A percentile compares a stretch with the other conserved stretches of the same genome.
These are phyloP conservation scores for Phytophthora capsici DNA, from an alignment of 352 stramenopile species.

Conservation along the genomic window DNA sequence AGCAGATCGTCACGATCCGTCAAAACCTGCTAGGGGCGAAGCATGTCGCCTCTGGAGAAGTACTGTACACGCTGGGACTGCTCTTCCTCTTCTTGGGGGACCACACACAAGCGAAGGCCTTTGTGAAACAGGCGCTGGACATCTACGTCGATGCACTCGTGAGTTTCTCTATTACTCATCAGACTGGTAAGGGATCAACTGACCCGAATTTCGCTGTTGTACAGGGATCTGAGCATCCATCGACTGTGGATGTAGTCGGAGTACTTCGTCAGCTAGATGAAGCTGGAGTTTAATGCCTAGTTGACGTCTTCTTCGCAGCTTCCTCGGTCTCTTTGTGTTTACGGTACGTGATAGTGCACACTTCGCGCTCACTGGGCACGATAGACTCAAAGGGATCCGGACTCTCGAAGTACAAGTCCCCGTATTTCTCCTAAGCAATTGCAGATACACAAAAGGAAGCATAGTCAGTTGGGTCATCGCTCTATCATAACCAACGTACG, in stretches of 20 bases:
- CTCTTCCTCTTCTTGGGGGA: conserved; percentile 62
- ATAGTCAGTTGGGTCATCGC: not conserved
- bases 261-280: conserved; percentile 63
- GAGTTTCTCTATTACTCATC: conserved; percentile 23
- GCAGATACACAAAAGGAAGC: not conserved
- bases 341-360: conserved; percentile 72
- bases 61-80: conserved; percentile 65
- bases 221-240: conserved; percentile 64
- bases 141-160: conserved; percentile 70
- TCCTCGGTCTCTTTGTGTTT: conserved; percentile 32
- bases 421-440: conserved; percentile 51
- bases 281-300: conserved; percentile 36
- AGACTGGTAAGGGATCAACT: conserved; percentile 2
- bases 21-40: conserved; percentile 44
- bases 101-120: conserved; percentile 53
- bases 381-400: conserved; percentile 73
- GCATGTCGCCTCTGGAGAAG: conserved; percentile 70
- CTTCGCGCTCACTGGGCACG: conserved; percentile 53
- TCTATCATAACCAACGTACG: not conserved
- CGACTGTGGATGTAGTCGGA: conserved; percentile 59
- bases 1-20: conserved; percentile 54
- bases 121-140: conserved; percentile 57
- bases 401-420: conserved; percentile 69
- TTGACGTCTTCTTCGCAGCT: conserved; percentile 1
- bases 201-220: not conserved